Conservation (phyloP, 2,329 filamentous ascomycete species). For the Biscogniauxia sp. region DNA sequence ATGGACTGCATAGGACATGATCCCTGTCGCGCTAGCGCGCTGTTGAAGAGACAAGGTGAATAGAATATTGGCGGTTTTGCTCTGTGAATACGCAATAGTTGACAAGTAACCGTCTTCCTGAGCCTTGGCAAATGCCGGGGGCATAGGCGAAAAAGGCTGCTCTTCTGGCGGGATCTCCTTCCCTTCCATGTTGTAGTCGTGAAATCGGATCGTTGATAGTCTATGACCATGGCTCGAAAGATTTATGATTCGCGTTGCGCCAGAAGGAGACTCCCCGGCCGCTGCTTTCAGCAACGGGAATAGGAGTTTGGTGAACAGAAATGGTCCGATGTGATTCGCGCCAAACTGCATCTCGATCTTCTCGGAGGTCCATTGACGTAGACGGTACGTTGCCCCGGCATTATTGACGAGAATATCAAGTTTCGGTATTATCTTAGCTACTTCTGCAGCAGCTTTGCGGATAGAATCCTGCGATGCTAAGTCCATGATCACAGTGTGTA, state of each 20-base stretch:
- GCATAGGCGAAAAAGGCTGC: constrained; percentile 27
- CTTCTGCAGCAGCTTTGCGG: constrained; percentile 35
- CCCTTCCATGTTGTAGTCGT: constrained; percentile 44
- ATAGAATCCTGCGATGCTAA: constrained; percentile 37
- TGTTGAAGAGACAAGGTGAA: constrained; percentile 41
- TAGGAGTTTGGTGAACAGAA: constrained; percentile 39
- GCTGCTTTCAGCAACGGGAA: constrained; percentile 34
- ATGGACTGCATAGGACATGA: constrained; percentile 41
- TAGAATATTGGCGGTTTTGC: constrained; percentile 51
- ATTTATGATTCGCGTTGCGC: constrained; percentile 38
- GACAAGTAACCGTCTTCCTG: constrained; percentile 36
- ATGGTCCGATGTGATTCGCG: constrained; percentile 38
- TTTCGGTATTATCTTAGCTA: constrained; percentile 29
- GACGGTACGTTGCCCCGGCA: constrained; percentile 36
- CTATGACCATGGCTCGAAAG: constrained; percentile 42
- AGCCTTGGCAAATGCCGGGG: constrained; percentile 30
- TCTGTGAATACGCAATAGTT: constrained; percentile 47
- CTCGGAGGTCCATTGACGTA: constrained; percentile 41
- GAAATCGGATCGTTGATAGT: constrained; percentile 41
- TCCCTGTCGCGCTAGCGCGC: constrained; percentile 29
- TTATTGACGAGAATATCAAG: constrained; percentile 45
- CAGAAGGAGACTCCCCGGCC: constrained; percentile 29
- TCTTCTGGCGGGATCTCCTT: constrained; percentile 36
- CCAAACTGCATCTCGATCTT: constrained; percentile 43
- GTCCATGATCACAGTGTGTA: constrained; percentile 37